A percentile compares a stretch with the other conserved stretches of the same genome.
These are phyloP conservation scores for Dipodascus albidus DNA, from an alignment of 805 yeast genomes.

Conservation along the genomic window DNA sequence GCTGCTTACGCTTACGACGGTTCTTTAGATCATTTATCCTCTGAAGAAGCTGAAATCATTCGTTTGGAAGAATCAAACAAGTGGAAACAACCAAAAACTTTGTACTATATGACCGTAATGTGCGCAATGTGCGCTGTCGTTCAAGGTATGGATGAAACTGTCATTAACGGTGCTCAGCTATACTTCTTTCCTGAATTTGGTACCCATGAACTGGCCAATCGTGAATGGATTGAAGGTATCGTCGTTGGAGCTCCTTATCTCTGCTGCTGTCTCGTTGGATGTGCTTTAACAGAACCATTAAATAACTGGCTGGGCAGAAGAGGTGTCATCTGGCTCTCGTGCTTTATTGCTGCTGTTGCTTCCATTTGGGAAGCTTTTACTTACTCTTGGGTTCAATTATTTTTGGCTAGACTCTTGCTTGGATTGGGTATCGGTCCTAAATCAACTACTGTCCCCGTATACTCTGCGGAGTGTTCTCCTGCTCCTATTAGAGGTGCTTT, in stretches of 20 bases:
- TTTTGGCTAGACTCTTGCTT: slow-evolving; percentile 45
- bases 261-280: slow-evolving; percentile 43
- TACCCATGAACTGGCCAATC: slow-evolving; percentile 9
- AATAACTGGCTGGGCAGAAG: slow-evolving; percentile 46
- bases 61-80: slow-evolving; percentile 38
- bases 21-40: slow-evolving; percentile 27
- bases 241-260: slow-evolving; percentile 58
- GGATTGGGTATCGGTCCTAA: slow-evolving; percentile 61
- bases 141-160: slow-evolving; percentile 69
- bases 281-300: slow-evolving; percentile 43
- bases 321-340: slow-evolving; percentile 46
- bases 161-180: slow-evolving; percentile 54
- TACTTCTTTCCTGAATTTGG: slow-evolving; percentile 23
- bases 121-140: slow-evolving; percentile 60
- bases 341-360: slow-evolving; percentile 45
- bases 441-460: slow-evolving; percentile 58
- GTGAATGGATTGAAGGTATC: slow-evolving; percentile 42
- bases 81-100: slow-evolving; percentile 31
- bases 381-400: slow-evolving; percentile 47
- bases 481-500: slow-evolving; percentile 50
- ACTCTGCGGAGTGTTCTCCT: slow-evolving; percentile 52
- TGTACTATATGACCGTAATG: slow-evolving; percentile 40
- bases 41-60: slow-evolving; percentile 23
- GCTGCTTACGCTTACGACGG: slow-evolving; percentile 47
- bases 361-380: slow-evolving; percentile 57